phyloP scores from a whole-genome alignment of 352 stramenopile species.

The Pythium aristosporum region DNA sequence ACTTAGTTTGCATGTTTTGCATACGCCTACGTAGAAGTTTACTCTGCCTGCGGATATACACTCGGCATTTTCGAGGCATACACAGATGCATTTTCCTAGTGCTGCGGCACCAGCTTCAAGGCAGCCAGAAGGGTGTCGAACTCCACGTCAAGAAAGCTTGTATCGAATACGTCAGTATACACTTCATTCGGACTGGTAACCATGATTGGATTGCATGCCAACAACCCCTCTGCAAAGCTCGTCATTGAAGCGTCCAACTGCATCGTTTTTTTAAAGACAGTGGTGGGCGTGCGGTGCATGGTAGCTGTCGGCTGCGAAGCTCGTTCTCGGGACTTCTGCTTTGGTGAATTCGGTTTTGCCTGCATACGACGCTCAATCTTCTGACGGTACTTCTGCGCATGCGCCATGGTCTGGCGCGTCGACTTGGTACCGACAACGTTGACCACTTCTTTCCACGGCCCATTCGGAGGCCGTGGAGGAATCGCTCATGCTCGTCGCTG shows the following conservation, averaged over 20 bases:
- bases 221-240: too few species aligned
- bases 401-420: too few species aligned
- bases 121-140: not conserved
- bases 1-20: too few species aligned
- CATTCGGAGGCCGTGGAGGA: not conserved
- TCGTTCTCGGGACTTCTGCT: not conserved
- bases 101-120: not conserved
- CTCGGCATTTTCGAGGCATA: not conserved
- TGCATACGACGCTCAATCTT: slow-evolving; percentile 44
- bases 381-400: slow-evolving; percentile 40
- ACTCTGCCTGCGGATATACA: not conserved
- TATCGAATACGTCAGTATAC: not conserved
- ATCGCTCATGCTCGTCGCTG: too few species aligned
- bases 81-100: not conserved
- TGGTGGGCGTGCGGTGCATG: too few species aligned
- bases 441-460: not conserved
- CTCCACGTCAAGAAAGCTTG: not conserved
- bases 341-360: not conserved
- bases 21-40: not conserved
- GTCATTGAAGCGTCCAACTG: too few species aligned
- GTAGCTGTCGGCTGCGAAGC: too few species aligned
- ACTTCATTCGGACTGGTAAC: not conserved
- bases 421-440: too few species aligned
- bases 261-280: too few species aligned
- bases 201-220: too few species aligned